phyloP scores from a whole-genome alignment of 345 rosid genomes.

The Gossypium herbaceum region DNA sequence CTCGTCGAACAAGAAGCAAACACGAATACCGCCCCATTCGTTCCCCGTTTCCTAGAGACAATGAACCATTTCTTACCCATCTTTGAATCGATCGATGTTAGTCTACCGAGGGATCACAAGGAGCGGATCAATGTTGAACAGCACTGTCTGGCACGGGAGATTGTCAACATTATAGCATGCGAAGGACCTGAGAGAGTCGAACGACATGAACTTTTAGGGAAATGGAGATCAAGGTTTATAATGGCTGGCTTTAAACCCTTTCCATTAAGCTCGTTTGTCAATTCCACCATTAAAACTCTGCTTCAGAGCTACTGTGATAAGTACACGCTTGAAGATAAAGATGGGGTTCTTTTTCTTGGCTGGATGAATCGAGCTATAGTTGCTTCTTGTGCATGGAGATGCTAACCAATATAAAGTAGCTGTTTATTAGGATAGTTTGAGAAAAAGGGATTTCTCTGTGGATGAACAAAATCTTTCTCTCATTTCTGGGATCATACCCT shows the following conservation, averaged over 20 bases:
- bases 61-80: constrained; percentile 66
- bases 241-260: constrained; percentile 88
- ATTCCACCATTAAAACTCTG: constrained; percentile 66
- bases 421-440: background rate
- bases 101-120: constrained; percentile 74
- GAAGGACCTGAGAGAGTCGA: constrained; percentile 92
- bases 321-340: constrained; percentile 73
- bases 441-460: no score
- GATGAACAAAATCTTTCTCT: no score
- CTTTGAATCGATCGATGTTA: constrained; percentile 72
- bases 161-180: constrained; percentile 87
- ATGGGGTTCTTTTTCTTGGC: constrained; percentile 77
- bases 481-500: no score
- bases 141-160: constrained; percentile 91
- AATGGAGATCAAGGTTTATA: constrained; percentile 73
- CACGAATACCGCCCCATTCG: constrained; percentile 77
- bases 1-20: constrained; percentile 89
- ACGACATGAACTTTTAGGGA: constrained; percentile 76
- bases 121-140: constrained; percentile 85
- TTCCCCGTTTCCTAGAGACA: constrained; percentile 60
- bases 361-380: constrained; percentile 76
- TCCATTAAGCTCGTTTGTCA: constrained; percentile 68
- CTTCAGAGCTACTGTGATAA: constrained; percentile 55
- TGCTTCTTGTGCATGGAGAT: constrained; percentile 85
- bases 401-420: background rate